Evolutionary conservation across 805 yeast genomes (phyloP).

Genomic region (Teunomyces atbi): DNA sequence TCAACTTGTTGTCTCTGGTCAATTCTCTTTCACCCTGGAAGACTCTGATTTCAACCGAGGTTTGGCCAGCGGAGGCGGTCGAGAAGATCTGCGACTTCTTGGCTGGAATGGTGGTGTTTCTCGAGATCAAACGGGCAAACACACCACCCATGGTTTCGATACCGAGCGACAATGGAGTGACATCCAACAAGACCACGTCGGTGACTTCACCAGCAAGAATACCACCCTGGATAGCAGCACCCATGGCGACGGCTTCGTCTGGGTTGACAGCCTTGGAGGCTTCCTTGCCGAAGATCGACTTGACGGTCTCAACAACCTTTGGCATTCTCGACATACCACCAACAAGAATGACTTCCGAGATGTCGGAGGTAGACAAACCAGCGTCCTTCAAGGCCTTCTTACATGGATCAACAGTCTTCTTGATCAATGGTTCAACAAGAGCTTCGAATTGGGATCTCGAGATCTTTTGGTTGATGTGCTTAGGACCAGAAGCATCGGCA

Average conservation of each 20-base stretch:
- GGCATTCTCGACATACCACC: constrained; percentile 96
- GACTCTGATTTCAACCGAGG: constrained; percentile 68
- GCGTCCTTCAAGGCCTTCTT: constrained; percentile 84
- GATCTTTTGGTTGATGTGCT: constrained; percentile 70
- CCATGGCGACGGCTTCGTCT: constrained; percentile 91
- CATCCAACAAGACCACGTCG: constrained; percentile 86
- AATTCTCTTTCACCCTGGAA: constrained; percentile 99
- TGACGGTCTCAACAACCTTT: constrained; percentile 76
- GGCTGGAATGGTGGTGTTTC: constrained; percentile 96
- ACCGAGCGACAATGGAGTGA: constrained; percentile 88
- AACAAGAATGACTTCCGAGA: constrained; percentile 79
- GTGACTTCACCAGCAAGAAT: constrained; percentile 93
- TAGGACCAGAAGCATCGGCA: constrained; percentile 80
- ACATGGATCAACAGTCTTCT: constrained; percentile 72
- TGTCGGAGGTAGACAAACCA: constrained; percentile 58
- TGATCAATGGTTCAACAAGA: constrained; percentile 65
- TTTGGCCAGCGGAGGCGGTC: constrained; percentile 32
- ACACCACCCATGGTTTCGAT: constrained; percentile 98
- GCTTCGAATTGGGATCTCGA: constrained; percentile 67
- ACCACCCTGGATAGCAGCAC: constrained; percentile 98
- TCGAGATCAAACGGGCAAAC: constrained; percentile 84
- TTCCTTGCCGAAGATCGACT: constrained; percentile 71
- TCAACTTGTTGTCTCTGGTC: constrained; percentile 95
- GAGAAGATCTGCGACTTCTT: constrained; percentile 88
- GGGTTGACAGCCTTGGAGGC: constrained; percentile 94